A percentile compares a stretch with the other conserved stretches of the same genome.
Evolutionary conservation across 1,284 basidiomycete species (phyloP).

Genomic region (Ganoderma leucocontextum): DNA sequence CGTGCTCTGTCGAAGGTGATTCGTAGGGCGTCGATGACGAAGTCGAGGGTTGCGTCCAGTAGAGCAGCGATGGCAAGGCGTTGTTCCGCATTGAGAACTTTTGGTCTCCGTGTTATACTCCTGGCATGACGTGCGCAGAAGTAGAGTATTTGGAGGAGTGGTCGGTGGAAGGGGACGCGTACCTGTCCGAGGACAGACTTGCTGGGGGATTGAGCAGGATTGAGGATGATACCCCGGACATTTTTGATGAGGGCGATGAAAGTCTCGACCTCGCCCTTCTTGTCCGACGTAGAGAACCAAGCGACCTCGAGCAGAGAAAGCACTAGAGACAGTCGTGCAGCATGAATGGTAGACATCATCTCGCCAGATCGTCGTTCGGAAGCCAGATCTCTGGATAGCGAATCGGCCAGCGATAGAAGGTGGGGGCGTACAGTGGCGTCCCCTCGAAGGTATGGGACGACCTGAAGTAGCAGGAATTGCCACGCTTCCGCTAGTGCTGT

Average conservation of each 20-base stretch:
- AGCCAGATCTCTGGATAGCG: conserved; percentile 73
- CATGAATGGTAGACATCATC: conserved; percentile 87
- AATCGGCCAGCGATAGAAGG: conserved; percentile 67
- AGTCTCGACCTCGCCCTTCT: conserved; percentile 59
- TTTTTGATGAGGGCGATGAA: conserved; percentile 71
- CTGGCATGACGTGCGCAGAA: conserved; percentile 75
- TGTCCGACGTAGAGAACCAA: conserved; percentile 76
- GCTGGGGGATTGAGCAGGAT: conserved; percentile 77
- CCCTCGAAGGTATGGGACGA: conserved; percentile 70
- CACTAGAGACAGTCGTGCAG: conserved; percentile 77
- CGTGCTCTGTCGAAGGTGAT: conserved; percentile 73
- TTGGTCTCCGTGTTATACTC: conserved; percentile 55
- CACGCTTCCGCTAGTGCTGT: conserved; percentile 80
- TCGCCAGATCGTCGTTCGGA: conserved; percentile 80
- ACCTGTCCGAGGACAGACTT: conserved; percentile 76
- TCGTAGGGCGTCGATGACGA: conserved; percentile 77
- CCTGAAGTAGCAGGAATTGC: conserved; percentile 75
- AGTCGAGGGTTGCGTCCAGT: conserved; percentile 67
- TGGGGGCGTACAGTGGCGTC: conserved; percentile 61
- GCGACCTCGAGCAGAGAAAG: conserved; percentile 79
- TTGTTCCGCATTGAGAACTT: conserved; percentile 65
- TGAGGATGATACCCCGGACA: conserved; percentile 74
- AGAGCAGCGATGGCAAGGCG: conserved; percentile 64
- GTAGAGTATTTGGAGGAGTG: conserved; percentile 82
- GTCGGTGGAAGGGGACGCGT: conserved; percentile 80